Evolutionary conservation across 2,329 filamentous ascomycete genomes (phyloP), one percentile per base, ranked within the genome.

Genomic region (Sporothrix protearum): DNA sequence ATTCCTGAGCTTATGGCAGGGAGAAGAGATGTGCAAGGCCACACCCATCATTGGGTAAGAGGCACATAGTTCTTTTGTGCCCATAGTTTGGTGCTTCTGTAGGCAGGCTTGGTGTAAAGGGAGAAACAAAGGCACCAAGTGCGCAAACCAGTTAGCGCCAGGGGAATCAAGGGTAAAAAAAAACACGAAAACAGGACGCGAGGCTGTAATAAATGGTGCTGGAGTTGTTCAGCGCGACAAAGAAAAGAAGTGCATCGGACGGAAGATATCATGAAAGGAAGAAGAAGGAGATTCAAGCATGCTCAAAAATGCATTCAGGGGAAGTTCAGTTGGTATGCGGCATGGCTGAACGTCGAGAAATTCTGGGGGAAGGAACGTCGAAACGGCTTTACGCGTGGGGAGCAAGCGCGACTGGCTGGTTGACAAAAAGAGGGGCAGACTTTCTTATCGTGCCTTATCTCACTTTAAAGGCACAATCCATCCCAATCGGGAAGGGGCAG

Each of bases 401-500:
- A 39, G 30, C n/a, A 66, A 22, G 64, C 64, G 64, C 64, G 33
- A 36, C 51, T 53, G 64, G 47, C 28, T 47, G 42, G 14, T 12
- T 14, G 12, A 19, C 12, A 47, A 51, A 68, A 51, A 68, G 64
- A 16, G 64, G 64, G 47, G 47, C 64, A 39, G 47, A n/a, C 19
- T 47, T 19, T 16, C 36, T 39, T 22, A 42, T 57, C 64, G 45
- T 67, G 45, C 45, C 28, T 51, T 67, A 28, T 67, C 49, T n/a
- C 42, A 19, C 39, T 64, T 64, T 28, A n/a, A 39, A 61, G 53
- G 39, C 70, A 57, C 69, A 30, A 67, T 68, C 69, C 39, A 71
- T 71, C 70, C 70, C 51, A 71, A 68, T 67, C 53, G 64, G 70
- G 70, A 71, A 68, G 53, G 70, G 63, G 28, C 42, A 47, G 42